Evolutionary conservation across 306 rosid genomes (phyloP).

Genomic region (Calophaca sinica): DNA sequence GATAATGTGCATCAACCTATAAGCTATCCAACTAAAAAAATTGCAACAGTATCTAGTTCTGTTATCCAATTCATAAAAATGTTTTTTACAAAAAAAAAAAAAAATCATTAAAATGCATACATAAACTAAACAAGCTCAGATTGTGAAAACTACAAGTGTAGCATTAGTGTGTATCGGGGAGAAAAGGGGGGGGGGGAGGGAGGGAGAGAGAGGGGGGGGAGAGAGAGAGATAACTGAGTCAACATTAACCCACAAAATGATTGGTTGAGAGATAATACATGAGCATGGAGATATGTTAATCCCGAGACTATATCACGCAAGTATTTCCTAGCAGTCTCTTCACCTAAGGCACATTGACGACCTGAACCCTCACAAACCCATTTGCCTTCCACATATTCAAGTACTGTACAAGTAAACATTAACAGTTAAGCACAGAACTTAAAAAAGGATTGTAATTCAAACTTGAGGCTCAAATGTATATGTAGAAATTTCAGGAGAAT

Average conservation of each 20-base stretch:
- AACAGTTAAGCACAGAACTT: slow-evolving; percentile 38
- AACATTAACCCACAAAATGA: slow-evolving; percentile 37
- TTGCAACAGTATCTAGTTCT: not conserved
- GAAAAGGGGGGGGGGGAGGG: not conserved
- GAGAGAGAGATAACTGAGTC: not conserved
- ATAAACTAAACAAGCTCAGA: slow-evolving; percentile 10
- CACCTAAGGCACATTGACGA: slow-evolving; percentile 77
- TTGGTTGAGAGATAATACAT: slow-evolving; percentile 70
- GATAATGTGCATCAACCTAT: slow-evolving; percentile 8
- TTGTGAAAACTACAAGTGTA: not conserved
- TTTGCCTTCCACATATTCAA: slow-evolving; percentile 97
- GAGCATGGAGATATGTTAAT: slow-evolving; percentile 89
- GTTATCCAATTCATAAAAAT: slow-evolving; percentile 28
- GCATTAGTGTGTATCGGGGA: not conserved
- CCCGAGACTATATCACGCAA: slow-evolving; percentile 94
- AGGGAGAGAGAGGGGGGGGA: not conserved
- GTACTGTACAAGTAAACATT: slow-evolving; percentile 65
- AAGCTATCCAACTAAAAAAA: not conserved
- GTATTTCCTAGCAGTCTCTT: slow-evolving; percentile 81
- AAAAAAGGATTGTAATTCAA: slow-evolving; percentile 24
- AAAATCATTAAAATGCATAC: slow-evolving; percentile 14
- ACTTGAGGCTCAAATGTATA: slow-evolving; percentile 19
- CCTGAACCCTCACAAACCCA: slow-evolving; percentile 95
- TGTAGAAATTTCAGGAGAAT: slow-evolving; percentile 10
- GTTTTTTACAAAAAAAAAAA: not conserved